phyloP scores from a whole-genome alignment of 164 flowering plant species.

The Vitis rotundifolia region DNA sequence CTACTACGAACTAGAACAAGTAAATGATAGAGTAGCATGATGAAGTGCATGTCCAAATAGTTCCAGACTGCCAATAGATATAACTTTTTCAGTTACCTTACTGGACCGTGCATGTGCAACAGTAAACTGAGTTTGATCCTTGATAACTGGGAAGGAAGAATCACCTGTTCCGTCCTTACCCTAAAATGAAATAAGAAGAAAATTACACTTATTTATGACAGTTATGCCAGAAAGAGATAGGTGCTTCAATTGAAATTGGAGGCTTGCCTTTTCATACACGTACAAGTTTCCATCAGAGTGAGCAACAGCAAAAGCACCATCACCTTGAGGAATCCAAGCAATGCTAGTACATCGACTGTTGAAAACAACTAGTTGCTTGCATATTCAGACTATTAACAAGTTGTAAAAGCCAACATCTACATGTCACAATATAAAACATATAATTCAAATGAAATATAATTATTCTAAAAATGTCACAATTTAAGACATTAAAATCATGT shows the following conservation, averaged over 20 bases:
- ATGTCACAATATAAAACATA: too few relatives aligned
- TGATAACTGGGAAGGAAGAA: slow-evolving; percentile 84
- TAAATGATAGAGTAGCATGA: too few relatives aligned
- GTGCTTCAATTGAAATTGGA: slow-evolving; percentile 2
- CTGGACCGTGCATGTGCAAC: slow-evolving; percentile 90
- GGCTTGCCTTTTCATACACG: slow-evolving; percentile 89
- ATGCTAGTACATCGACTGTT: slow-evolving; percentile 88
- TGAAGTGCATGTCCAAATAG: too few relatives aligned
- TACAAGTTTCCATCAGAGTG: slow-evolving; percentile 96
- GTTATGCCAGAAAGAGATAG: background rate
- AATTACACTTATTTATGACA: slow-evolving; percentile 1
- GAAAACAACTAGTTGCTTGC: slow-evolving; percentile 17
- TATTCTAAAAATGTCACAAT: too few relatives aligned
- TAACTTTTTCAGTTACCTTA: slow-evolving; percentile 49
- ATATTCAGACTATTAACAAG: too few relatives aligned
- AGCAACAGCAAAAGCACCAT: slow-evolving; percentile 91
- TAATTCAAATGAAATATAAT: too few relatives aligned
- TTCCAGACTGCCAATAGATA: too few relatives aligned
- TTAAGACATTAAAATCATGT: too few relatives aligned
- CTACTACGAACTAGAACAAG: too few relatives aligned
- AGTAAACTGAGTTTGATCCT: slow-evolving; percentile 89
- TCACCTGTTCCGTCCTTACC: slow-evolving; percentile 88
- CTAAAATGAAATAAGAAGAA: slow-evolving; percentile 31
- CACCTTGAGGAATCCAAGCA: slow-evolving; percentile 94
- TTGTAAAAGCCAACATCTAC: too few relatives aligned